Evolutionary conservation across 306 rosid genomes (phyloP).

Genomic region (Quercus dentata): DNA sequence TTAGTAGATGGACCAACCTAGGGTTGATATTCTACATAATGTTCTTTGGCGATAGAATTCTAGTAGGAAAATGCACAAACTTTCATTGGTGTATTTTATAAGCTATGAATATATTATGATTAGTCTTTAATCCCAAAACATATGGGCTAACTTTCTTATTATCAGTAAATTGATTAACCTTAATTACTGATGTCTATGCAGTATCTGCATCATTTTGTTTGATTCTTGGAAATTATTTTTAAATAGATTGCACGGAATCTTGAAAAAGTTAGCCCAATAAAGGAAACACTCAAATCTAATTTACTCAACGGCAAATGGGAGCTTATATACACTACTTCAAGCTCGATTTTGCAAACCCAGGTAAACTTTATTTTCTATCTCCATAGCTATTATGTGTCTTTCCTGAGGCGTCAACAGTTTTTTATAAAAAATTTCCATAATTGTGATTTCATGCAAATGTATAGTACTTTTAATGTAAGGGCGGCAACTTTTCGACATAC

Average conservation of each 20-base stretch:
- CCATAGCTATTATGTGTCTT: background rate
- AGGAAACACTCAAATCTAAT: slow-evolving; percentile 74
- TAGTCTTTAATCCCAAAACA: background rate
- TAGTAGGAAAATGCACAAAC: background rate
- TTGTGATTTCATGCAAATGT: background rate
- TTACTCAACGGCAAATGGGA: slow-evolving; percentile 92
- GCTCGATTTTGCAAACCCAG: slow-evolving; percentile 68
- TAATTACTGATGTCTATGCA: background rate
- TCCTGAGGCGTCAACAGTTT: background rate
- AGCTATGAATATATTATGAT: background rate
- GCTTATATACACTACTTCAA: slow-evolving; percentile 87
- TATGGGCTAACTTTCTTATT: background rate
- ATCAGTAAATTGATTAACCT: background rate
- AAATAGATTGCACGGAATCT: slow-evolving; percentile 82
- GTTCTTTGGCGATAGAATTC: background rate
- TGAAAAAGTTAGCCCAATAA: slow-evolving; percentile 75
- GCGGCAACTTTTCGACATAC: background rate
- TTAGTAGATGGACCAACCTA: too few species aligned
- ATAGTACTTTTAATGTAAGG: background rate
- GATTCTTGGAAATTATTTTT: slow-evolving; percentile 41
- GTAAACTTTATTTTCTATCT: slow-evolving; percentile 21
- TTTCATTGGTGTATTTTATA: background rate
- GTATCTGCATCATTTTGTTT: slow-evolving; percentile 25
- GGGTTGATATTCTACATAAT: too few species aligned
- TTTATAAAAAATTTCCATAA: background rate